phyloP scores from a whole-genome alignment of 2,329 filamentous ascomycete genomes.

The Alternaria ventricosa region DNA sequence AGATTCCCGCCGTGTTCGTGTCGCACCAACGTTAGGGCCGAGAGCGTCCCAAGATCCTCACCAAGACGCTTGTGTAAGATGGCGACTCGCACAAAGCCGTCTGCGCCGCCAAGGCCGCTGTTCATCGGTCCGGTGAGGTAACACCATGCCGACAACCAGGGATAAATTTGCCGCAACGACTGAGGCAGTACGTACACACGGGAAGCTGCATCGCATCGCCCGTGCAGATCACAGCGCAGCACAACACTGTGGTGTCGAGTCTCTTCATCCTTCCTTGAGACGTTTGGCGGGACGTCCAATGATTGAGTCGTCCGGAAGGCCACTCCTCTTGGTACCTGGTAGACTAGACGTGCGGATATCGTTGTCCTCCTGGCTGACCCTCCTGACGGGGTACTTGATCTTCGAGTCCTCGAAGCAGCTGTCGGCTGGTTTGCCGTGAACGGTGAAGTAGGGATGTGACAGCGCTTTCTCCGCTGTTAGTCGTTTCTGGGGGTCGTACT shows the following conservation, averaged over 20 bases:
- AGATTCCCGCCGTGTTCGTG: conserved; percentile 5
- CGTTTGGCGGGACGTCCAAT: conserved; percentile 62
- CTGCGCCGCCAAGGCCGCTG: not conserved
- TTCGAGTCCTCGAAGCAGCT: conserved; percentile 93
- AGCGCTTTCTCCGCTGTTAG: conserved; percentile 87
- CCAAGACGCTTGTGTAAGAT: conserved; percentile 1
- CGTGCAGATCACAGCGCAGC: not conserved
- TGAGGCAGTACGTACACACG: conserved; percentile 6
- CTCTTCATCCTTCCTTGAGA: conserved; percentile 54
- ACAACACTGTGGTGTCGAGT: not conserved
- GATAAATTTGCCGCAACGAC: conserved; percentile 7
- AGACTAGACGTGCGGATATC: conserved; percentile 91
- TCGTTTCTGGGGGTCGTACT: conserved; percentile 90
- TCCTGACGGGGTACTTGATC: conserved; percentile 85
- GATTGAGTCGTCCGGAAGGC: conserved; percentile 81
- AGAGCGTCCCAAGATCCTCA: conserved; percentile 1
- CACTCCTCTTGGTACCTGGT: conserved; percentile 89
- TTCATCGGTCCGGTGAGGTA: not conserved
- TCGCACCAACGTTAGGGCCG: not conserved
- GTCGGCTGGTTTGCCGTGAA: conserved; percentile 64
- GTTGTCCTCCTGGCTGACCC: conserved; percentile 93
- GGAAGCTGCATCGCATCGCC: conserved; percentile 4
- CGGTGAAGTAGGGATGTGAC: conserved; percentile 87
- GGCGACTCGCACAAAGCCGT: conserved; percentile 10
- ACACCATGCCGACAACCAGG: conserved; percentile 4